These are phyloP conservation scores for Diaporthe australafricana DNA, from an alignment of 2,329 filamentous ascomycete species.

Conservation along the genomic window DNA sequence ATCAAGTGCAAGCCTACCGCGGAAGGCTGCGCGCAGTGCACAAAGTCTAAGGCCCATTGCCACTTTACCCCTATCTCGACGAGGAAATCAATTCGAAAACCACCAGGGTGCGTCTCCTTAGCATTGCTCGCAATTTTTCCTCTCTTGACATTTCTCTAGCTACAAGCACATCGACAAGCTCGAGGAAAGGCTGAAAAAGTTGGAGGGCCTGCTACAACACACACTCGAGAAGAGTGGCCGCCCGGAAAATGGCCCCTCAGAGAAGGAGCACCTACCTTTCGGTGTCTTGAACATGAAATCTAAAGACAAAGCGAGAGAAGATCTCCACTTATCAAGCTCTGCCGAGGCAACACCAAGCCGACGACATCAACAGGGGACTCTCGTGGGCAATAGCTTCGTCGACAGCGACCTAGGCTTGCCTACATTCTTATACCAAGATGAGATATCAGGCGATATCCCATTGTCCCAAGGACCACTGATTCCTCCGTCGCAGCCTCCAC, in stretches of 20 bases:
- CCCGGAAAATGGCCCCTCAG: not conserved
- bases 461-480: too few relatives aligned
- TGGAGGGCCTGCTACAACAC: not conserved
- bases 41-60: not conserved
- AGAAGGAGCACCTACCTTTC: not conserved
- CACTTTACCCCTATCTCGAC: conserved; percentile 1
- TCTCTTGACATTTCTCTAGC: not conserved
- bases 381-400: not conserved
- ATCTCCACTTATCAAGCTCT: too few relatives aligned
- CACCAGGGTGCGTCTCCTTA: not conserved
- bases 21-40: not conserved
- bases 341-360: not conserved
- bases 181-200: conserved; percentile 3
- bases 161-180: conserved; percentile 4
- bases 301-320: not conserved
- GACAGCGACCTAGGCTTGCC: not conserved
- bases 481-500: not conserved
- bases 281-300: not conserved
- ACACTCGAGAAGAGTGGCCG: not conserved
- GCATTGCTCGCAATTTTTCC: not conserved
- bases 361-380: not conserved
- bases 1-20: not conserved
- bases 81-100: not conserved
- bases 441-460: too few relatives aligned
- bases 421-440: too few relatives aligned